Evolutionary conservation across 306 rosid species (phyloP).

Genomic region (Crotalaria pallida): DNA sequence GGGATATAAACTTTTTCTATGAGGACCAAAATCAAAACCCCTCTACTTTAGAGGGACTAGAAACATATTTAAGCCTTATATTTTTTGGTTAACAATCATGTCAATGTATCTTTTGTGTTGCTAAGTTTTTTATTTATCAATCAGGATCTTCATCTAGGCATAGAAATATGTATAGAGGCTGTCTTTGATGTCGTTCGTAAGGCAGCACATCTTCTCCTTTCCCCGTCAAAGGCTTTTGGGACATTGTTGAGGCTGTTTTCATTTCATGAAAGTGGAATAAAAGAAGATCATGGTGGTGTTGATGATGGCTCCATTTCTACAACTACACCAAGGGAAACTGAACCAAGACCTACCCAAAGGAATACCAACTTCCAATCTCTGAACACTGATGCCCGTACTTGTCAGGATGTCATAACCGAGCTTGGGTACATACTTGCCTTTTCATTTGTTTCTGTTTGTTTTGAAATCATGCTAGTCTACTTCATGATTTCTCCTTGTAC

Average conservation of each 20-base stretch:
- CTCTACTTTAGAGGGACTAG: no score
- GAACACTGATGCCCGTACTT: constrained; percentile 89
- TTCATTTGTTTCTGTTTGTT: neutral
- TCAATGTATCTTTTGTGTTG: neutral
- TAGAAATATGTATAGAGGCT: constrained; percentile 76
- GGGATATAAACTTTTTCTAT: no score
- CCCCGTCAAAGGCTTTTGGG: constrained; percentile 59
- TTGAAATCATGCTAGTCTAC: neutral
- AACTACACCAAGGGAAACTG: constrained; percentile 51
- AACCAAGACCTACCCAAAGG: constrained; percentile 40
- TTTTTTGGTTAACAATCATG: neutral
- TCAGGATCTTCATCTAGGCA: constrained; percentile 89
- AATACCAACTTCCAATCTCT: constrained; percentile 48
- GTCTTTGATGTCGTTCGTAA: constrained; percentile 66
- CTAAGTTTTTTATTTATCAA: constrained; percentile 16
- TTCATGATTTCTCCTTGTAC: constrained; percentile 15
- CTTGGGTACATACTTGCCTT: constrained; percentile 54
- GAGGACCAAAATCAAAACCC: no score
- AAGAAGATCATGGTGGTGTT: constrained; percentile 19
- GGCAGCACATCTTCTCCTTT: constrained; percentile 68
- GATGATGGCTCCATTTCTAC: constrained; percentile 32
- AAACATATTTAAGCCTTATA: no score
- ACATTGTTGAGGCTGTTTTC: constrained; percentile 34
- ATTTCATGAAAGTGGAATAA: constrained; percentile 20
- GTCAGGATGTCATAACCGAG: constrained; percentile 94